phyloP scores from a whole-genome alignment of 129 eudicot species.

The Saussurea involucrata region DNA sequence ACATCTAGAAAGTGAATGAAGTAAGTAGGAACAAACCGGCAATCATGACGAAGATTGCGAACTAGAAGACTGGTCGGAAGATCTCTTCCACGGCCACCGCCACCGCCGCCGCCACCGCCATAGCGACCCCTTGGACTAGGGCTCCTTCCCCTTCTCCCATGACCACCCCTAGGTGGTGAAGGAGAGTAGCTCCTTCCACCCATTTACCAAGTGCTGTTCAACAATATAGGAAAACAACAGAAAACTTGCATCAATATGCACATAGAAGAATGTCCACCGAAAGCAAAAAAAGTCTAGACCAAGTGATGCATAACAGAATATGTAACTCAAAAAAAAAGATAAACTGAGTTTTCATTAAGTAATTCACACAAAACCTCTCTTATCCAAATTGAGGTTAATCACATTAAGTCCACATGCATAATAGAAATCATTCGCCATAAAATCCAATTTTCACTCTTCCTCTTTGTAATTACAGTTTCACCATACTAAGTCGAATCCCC shows the following conservation, averaged over 20 bases:
- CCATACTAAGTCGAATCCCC: neutral
- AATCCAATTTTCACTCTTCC: neutral
- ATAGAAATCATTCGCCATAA: neutral
- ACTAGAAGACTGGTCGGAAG: conserved; percentile 89
- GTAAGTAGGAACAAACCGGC: conserved; percentile 49
- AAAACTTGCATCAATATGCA: neutral
- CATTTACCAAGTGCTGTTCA: conserved; percentile 32
- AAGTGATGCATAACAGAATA: neutral
- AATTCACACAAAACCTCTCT: neutral
- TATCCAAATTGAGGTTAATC: neutral
- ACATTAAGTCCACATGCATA: neutral
- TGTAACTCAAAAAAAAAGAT: neutral
- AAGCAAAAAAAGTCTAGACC: neutral
- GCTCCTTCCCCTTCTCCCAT: conserved; percentile 90
- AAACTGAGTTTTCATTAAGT: neutral
- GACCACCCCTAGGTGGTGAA: conserved; percentile 91
- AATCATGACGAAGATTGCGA: conserved; percentile 97
- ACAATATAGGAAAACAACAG: neutral
- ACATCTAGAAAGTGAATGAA: neutral
- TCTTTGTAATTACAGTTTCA: neutral
- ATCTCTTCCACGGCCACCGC: conserved; percentile 60
- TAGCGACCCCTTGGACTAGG: conserved; percentile 90
- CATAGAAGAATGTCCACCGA: neutral
- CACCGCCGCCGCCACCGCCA: conserved; percentile 29
- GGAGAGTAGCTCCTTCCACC: conserved; percentile 90